phyloP scores from a whole-genome alignment of 2,329 filamentous ascomycete species.

The Gnomoniopsis sp. region DNA sequence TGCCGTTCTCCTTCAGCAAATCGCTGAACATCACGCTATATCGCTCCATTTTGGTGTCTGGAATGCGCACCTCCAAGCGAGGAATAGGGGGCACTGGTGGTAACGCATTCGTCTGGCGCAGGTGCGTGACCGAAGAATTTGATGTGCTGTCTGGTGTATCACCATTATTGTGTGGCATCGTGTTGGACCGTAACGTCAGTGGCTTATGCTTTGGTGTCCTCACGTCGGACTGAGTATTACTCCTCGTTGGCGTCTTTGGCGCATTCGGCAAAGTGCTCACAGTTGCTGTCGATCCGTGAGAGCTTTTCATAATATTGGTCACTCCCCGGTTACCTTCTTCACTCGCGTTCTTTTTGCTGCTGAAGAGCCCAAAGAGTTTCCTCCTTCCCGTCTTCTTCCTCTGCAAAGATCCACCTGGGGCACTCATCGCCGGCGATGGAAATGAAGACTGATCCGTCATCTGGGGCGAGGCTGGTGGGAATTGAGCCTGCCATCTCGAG shows the following conservation, averaged over 20 bases:
- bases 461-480: constrained; percentile 18
- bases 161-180: constrained; percentile 29
- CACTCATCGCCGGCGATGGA: constrained; percentile 3
- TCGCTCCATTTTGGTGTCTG: constrained; percentile 74
- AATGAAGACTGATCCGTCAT: constrained; percentile 9
- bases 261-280: constrained; percentile 2
- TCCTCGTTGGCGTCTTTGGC: constrained; percentile 28
- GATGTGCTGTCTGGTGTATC: constrained; percentile 6
- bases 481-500: constrained; percentile 25
- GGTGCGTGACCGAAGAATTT: constrained; percentile 20
- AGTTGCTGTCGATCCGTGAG: constrained; percentile 4
- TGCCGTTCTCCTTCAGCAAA: constrained; percentile 52
- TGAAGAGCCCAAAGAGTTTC: constrained; percentile 56
- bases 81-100: constrained; percentile 25
- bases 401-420: constrained; percentile 22
- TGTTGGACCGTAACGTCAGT: constrained; percentile 39
- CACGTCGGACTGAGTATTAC: constrained; percentile 31
- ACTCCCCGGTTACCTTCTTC: not conserved
- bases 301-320: not conserved
- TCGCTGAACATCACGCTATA: constrained; percentile 93
- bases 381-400: constrained; percentile 54
- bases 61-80: constrained; percentile 74
- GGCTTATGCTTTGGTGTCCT: constrained; percentile 40
- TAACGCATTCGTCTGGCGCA: constrained; percentile 7
- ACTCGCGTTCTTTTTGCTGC: constrained; percentile 37